Conservation (phyloP, 768 basidiomycete genomes). For the Cubamyces lactineus region DNA sequence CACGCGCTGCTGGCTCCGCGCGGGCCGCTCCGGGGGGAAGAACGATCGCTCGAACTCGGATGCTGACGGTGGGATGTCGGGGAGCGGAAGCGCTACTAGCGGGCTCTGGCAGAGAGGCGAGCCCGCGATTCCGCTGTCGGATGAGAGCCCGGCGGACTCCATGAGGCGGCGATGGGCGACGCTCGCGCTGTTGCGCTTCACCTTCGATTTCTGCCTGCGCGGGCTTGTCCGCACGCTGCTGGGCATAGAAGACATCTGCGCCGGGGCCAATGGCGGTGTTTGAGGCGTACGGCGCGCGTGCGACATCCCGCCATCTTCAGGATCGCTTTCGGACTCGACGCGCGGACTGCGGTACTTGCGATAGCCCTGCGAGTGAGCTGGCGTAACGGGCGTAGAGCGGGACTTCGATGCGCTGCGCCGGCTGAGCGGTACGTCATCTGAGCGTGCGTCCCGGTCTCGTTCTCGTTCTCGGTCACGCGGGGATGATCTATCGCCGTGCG, state of each 20-base stretch:
- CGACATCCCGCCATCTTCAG: slow-evolving; percentile 1
- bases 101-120: slow-evolving; percentile 23
- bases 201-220: slow-evolving; percentile 11
- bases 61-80: slow-evolving; percentile 18
- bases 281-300: slow-evolving; percentile 12
- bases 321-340: slow-evolving; percentile 23
- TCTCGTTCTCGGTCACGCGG: neutral
- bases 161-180: slow-evolving; percentile 20
- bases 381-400: slow-evolving; percentile 13
- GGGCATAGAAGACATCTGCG: neutral
- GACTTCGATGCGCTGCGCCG: slow-evolving; percentile 20
- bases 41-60: slow-evolving; percentile 15
- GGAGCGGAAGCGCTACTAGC: slow-evolving; percentile 17
- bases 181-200: slow-evolving; percentile 11
- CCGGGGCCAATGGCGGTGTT: slow-evolving; percentile 5
- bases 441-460: neutral
- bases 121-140: slow-evolving; percentile 20
- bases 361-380: slow-evolving; percentile 8
- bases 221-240: slow-evolving; percentile 7
- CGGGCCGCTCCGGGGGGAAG: slow-evolving; percentile 19
- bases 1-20: slow-evolving; percentile 10
- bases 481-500: neutral
- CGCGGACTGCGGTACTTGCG: slow-evolving; percentile 24
- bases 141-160: slow-evolving; percentile 19
- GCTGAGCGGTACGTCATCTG: slow-evolving; percentile 15